Conservation (phyloP, 371 early-diverging fungal species). For the Mortierella sp. region DNA sequence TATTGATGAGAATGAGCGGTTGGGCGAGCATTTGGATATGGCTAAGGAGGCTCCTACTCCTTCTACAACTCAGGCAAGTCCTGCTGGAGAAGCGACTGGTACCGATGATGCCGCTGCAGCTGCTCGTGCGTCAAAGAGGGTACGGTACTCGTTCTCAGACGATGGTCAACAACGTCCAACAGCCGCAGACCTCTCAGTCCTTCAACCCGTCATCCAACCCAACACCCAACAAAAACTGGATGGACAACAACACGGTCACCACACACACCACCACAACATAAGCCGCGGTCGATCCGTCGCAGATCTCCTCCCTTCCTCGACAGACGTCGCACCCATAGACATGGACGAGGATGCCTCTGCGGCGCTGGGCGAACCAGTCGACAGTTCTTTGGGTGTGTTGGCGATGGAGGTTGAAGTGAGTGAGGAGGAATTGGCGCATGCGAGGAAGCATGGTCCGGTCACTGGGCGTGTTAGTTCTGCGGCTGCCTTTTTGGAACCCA, state of each 20-base stretch:
- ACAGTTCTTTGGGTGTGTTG: not conserved
- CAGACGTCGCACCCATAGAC: not conserved
- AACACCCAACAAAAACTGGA: not conserved
- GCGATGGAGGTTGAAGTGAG: not conserved
- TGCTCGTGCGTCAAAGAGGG: slow-evolving; percentile 14
- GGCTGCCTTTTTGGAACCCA: slow-evolving; percentile 8
- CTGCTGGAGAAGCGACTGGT: not conserved
- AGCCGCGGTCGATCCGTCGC: not conserved
- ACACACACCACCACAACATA: not conserved
- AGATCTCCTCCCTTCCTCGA: not conserved
- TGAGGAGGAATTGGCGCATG: not conserved
- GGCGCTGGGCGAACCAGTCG: not conserved
- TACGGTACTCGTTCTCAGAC: slow-evolving; percentile 15
- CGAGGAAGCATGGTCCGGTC: not conserved
- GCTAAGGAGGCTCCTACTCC: slow-evolving; percentile 1
- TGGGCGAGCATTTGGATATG: slow-evolving; percentile 34
- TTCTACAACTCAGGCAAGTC: not conserved
- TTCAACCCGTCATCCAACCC: slow-evolving; percentile 44
- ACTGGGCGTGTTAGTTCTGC: not conserved
- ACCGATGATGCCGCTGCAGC: not conserved
- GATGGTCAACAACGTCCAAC: slow-evolving; percentile 12
- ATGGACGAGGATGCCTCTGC: not conserved
- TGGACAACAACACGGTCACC: not conserved
- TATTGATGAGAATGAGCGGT: slow-evolving; percentile 36
- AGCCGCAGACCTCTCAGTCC: slow-evolving; percentile 30